Conservation (phyloP, 164 flowering plant species). For the Nymphaea thermarum region DNA sequence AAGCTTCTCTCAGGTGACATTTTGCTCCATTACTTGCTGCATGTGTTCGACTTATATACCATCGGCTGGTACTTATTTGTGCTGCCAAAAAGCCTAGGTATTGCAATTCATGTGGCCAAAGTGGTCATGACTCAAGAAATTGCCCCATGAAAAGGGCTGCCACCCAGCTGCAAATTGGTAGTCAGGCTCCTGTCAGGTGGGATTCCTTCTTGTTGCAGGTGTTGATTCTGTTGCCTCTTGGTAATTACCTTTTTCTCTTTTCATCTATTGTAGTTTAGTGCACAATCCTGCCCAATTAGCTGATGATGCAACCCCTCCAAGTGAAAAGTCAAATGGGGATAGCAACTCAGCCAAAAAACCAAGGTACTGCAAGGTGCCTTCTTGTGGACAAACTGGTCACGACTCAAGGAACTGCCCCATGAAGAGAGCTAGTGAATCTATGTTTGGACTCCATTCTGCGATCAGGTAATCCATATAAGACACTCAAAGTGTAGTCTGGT, state of each 20-base stretch:
- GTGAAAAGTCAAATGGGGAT: neutral
- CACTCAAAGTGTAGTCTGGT: neutral
- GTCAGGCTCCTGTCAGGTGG: too few relatives aligned
- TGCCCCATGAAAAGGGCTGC: too few relatives aligned
- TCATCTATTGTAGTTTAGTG: neutral
- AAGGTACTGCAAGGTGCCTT: conserved; percentile 3
- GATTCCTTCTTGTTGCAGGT: too few relatives aligned
- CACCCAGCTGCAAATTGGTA: too few relatives aligned
- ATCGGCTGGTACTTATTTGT: neutral
- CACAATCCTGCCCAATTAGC: too few relatives aligned
- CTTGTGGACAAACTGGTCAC: conserved; percentile 1
- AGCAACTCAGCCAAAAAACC: neutral
- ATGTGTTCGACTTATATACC: neutral
- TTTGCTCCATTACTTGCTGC: neutral
- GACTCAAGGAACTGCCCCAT: conserved; percentile 2
- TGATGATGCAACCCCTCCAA: neutral
- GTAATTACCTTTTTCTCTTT: too few relatives aligned
- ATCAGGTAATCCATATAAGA: neutral
- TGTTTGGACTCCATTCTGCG: neutral
- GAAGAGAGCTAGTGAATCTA: neutral
- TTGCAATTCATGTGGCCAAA: too few relatives aligned
- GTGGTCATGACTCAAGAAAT: too few relatives aligned
- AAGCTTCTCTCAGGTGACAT: neutral
- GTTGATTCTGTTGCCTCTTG: too few relatives aligned
- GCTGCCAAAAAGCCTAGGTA: too few relatives aligned